Conservation (phyloP, 2,329 filamentous ascomycete genomes). For the Akanthomyces lecanii region DNA sequence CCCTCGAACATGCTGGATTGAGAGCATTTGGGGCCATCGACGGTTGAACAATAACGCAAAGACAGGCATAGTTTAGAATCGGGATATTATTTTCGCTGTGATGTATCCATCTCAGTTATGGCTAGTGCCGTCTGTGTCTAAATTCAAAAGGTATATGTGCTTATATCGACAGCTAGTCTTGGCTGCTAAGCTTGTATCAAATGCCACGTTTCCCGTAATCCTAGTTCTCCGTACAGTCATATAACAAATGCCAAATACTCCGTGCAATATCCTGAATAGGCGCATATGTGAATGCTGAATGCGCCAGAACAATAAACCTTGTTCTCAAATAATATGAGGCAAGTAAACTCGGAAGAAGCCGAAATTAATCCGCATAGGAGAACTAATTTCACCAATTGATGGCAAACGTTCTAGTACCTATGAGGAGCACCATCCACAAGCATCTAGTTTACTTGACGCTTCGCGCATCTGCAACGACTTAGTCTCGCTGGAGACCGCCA, state of each 20-base stretch:
- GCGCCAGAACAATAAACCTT: background rate
- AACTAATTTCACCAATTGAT: no score
- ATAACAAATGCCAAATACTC: constrained; percentile 3
- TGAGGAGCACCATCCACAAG: background rate
- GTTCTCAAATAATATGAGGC: background rate
- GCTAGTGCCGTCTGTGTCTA: background rate
- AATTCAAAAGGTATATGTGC: constrained; percentile 12
- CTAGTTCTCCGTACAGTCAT: constrained; percentile 4
- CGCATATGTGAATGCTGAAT: background rate
- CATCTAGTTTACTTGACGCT: background rate
- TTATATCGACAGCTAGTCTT: background rate
- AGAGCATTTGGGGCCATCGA: no score
- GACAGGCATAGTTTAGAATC: background rate
- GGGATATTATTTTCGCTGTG: background rate
- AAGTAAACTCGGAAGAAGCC: background rate
- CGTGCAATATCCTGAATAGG: background rate
- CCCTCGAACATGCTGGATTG: no score
- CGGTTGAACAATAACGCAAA: background rate
- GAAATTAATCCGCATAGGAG: background rate
- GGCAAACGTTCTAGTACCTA: background rate
- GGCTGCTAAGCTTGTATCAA: background rate
- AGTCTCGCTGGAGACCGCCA: background rate
- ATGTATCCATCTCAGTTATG: background rate
- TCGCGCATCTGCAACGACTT: background rate
- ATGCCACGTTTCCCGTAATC: constrained; percentile 1